Base-by-base conservation (phyloP, 2,329 filamentous ascomycete genomes). In the Aquanectria penicillioides region DNA sequence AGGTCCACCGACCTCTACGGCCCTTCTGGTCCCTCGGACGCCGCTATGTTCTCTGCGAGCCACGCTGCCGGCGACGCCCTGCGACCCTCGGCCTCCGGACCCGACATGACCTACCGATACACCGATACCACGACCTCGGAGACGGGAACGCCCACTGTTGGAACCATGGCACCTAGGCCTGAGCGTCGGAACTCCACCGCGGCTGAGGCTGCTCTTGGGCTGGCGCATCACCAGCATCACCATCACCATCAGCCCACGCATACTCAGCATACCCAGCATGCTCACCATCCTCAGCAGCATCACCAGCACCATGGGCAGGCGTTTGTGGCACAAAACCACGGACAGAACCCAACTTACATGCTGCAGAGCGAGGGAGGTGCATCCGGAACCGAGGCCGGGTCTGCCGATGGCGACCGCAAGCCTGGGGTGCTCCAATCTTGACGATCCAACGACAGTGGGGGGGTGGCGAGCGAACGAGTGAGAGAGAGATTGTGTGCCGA, bases 71-170 rank as follows among this genome's bases (percentile, higher is more conserved):
- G 37, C 6, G 61, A 59, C 18, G 50, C 65, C 3, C 46, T 62
- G 48, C 61, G 66, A 2, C 5, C 22, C 7, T 15, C 31, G 6
- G 37, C 31, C 29, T 37, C 31, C 13, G 54, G 59, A 3, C 48
- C 62, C 22, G 67, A 73, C 26, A 68, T 73, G 56, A 59, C 67
- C 18, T 75, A 75, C 65, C 69, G 72, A 48, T 75, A 74, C 58
- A 65, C 63, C 4, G 72, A 73, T 43, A 70, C 71, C 22, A 73
- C 70, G 18, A 62, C 57, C 7, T 43, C 58, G 33, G 62, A 63
- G 6, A 34, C 59, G 3, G 63, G 55, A 7, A 56, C 63, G 5
- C 57, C 61, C 7, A 47, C 43, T 10, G 48, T 54, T 8, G 23
- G 52, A 2, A 48, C 51, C 26, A 17, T 47, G 9, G 11, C 28